Conservation (phyloP, 345 rosid species). For the Aquilaria sinensis region DNA sequence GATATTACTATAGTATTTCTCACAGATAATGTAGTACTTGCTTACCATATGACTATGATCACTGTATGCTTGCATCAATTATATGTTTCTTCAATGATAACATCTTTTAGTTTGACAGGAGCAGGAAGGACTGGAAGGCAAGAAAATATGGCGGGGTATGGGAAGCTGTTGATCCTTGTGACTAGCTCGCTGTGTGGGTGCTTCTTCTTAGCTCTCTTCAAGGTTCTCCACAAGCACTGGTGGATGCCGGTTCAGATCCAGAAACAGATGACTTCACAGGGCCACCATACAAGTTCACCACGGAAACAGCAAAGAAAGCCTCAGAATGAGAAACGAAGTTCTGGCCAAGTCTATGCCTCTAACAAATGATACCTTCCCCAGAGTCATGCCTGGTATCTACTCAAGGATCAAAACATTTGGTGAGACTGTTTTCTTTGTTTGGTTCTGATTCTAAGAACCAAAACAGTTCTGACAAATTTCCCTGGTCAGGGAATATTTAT, state of each 20-base stretch:
- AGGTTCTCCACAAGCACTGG: constrained; percentile 19
- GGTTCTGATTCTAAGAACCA: not conserved
- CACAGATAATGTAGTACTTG: too few relatives aligned
- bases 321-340: constrained; percentile 10
- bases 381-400: constrained; percentile 18
- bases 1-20: too few relatives aligned
- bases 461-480: not conserved
- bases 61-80: too few relatives aligned
- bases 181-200: constrained; percentile 3
- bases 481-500: constrained; percentile 21
- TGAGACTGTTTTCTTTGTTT: not conserved
- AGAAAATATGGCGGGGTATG: not conserved
- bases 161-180: constrained; percentile 2
- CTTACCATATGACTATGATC: too few relatives aligned
- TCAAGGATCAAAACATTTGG: constrained; percentile 23
- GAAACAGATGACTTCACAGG: constrained; percentile 13
- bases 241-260: constrained; percentile 17
- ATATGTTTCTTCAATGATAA: too few relatives aligned
- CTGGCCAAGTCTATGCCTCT: constrained; percentile 11
- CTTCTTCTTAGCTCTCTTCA: constrained; percentile 5
- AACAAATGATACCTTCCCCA: constrained; percentile 18
- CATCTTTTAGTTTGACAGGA: too few relatives aligned
- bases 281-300: constrained; percentile 23
- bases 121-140: too few relatives aligned
- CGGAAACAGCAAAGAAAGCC: constrained; percentile 26